Evolutionary conservation across 495 filamentous ascomycete species (phyloP).

Genomic region (Neurospora africana): DNA sequence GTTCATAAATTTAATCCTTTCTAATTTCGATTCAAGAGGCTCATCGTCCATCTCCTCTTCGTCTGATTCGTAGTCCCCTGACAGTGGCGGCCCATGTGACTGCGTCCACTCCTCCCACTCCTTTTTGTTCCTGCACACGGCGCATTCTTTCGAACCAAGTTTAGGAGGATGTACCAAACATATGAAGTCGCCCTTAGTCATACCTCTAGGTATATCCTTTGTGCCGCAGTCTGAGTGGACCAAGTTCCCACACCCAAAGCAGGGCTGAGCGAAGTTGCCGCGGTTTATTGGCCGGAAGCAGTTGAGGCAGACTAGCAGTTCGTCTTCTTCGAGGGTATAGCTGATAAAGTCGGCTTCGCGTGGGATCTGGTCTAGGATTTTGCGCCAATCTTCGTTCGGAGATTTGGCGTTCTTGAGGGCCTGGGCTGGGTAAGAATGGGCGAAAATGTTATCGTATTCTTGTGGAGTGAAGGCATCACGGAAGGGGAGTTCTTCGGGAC

Average conservation of each 20-base stretch:
- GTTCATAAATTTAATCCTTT: background rate
- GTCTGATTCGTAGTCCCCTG: background rate
- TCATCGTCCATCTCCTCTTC: background rate
- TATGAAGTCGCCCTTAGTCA: background rate
- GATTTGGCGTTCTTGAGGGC: background rate
- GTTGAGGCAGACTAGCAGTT: background rate
- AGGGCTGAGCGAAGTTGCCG: background rate
- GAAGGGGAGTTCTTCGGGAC: background rate
- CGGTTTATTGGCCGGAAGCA: background rate
- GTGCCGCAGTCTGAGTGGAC: background rate
- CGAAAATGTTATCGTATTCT: background rate
- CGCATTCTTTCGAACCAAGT: background rate
- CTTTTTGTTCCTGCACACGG: background rate
- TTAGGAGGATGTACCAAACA: background rate
- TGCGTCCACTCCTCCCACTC: background rate
- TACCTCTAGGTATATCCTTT: background rate
- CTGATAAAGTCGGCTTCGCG: background rate
- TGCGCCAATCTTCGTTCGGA: background rate
- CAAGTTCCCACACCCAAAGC: background rate
- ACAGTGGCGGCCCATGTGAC: background rate
- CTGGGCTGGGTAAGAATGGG: background rate
- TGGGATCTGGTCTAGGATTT: background rate
- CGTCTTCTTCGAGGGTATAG: background rate
- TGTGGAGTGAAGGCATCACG: background rate
- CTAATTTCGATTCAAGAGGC: background rate